Percentiles rank a stretch among this genome's conserved stretches.
phyloP scores from a whole-genome alignment of 2,329 filamentous ascomycete genomes.

The Curvularia lunata region DNA sequence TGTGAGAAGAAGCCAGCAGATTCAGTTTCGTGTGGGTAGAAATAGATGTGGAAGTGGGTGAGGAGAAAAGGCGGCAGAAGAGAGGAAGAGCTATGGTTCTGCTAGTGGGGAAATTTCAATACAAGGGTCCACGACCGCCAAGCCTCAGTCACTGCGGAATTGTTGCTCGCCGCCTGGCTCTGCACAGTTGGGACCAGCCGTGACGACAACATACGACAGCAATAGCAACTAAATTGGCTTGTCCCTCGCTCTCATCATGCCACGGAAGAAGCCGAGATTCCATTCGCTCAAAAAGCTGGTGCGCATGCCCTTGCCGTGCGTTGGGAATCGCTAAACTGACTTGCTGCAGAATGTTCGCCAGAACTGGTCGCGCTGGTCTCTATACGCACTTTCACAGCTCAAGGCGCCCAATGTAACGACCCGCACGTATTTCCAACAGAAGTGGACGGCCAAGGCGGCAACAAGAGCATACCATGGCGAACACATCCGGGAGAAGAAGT shows the following conservation, averaged over 20 bases:
- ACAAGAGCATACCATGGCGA: slow-evolving; percentile 92
- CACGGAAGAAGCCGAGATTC: slow-evolving; percentile 61
- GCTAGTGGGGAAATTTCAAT: slow-evolving; percentile 23
- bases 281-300: slow-evolving; percentile 72
- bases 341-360: slow-evolving; percentile 80
- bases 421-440: slow-evolving; percentile 93
- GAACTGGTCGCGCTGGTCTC: slow-evolving; percentile 97
- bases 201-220: slow-evolving; percentile 11
- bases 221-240: slow-evolving; percentile 10
- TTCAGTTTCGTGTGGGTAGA: neutral
- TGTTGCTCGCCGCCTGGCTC: slow-evolving; percentile 15
- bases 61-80: slow-evolving; percentile 10
- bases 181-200: slow-evolving; percentile 7
- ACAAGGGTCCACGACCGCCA: slow-evolving; percentile 12
- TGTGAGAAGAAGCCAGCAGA: slow-evolving; percentile 4
- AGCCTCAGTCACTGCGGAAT: slow-evolving; percentile 3
- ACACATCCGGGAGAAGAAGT: slow-evolving; percentile 89
- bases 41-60: slow-evolving; percentile 4
- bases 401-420: slow-evolving; percentile 48
- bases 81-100: slow-evolving; percentile 14
- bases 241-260: slow-evolving; percentile 39
- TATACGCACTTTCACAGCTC: slow-evolving; percentile 80
- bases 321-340: slow-evolving; percentile 16
- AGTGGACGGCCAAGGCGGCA: slow-evolving; percentile 88
- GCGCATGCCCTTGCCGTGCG: slow-evolving; percentile 43